A percentile compares a stretch with the other conserved stretches of the same genome.
phyloP scores from a whole-genome alignment of 2,329 filamentous ascomycete genomes.

The Xylariaceae sp. region DNA sequence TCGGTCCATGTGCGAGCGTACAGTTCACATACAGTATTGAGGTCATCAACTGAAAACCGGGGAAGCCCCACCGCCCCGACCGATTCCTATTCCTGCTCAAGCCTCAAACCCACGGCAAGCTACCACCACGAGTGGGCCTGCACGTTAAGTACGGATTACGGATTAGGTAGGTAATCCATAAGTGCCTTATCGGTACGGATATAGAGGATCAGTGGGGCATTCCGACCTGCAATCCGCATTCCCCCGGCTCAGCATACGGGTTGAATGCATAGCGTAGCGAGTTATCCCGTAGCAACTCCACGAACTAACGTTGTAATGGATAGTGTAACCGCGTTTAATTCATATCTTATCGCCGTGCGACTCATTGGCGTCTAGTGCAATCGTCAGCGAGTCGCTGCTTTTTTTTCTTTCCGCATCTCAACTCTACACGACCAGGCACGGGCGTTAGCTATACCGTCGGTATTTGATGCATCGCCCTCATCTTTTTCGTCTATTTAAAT shows the following conservation, averaged over 20 bases:
- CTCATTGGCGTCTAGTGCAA: neutral
- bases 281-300: neutral
- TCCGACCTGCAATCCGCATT: neutral
- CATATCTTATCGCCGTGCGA: constrained; percentile 16
- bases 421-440: neutral
- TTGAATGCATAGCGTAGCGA: no score
- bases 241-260: neutral
- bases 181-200: neutral
- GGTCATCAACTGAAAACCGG: no score
- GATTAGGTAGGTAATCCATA: neutral
- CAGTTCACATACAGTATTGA: neutral
- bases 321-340: neutral
- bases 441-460: neutral
- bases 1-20: neutral
- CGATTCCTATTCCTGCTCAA: no score
- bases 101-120: no score
- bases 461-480: constrained; percentile 1
- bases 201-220: neutral
- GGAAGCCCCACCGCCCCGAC: no score
- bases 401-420: neutral
- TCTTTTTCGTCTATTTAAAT: neutral
- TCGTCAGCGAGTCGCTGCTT: constrained; percentile 1
- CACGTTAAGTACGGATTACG: neutral
- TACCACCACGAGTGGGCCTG: no score
- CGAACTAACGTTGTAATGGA: neutral